phyloP scores from a whole-genome alignment of 2,329 filamentous ascomycete genomes.

The Alternaria arbusti region DNA sequence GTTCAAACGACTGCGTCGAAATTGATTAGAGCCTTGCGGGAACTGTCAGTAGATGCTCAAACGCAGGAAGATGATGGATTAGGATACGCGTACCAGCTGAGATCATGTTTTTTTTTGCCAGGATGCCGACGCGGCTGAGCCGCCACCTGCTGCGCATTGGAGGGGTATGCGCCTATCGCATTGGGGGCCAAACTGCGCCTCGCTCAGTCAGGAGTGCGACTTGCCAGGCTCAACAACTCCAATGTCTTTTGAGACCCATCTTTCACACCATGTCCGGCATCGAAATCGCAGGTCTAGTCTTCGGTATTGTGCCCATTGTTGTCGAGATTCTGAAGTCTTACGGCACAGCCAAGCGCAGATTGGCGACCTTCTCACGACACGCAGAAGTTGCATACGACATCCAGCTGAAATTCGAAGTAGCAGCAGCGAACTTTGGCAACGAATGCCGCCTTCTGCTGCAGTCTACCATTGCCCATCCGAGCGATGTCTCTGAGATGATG shows the following conservation, averaged over 20 bases:
- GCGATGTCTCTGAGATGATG: conserved; percentile 14
- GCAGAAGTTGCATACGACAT: neutral
- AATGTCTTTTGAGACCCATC: neutral
- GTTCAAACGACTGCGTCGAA: too few species aligned
- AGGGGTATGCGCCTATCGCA: neutral
- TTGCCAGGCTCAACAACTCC: neutral
- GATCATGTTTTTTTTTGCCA: neutral
- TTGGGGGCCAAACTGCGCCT: neutral
- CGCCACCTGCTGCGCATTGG: neutral
- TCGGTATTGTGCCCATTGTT: neutral
- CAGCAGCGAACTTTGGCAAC: neutral
- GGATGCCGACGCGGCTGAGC: neutral
- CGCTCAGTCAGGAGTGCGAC: neutral
- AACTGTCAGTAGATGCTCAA: neutral
- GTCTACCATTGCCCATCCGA: conserved; percentile 3
- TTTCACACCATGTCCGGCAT: neutral
- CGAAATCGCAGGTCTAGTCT: neutral
- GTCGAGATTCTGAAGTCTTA: neutral
- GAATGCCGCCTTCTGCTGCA: conserved; percentile 11
- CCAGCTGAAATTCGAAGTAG: neutral
- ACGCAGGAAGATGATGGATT: neutral
- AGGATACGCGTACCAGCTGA: neutral
- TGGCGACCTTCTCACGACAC: neutral
- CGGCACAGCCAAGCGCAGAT: neutral
- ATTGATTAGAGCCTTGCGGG: too few species aligned